Evolutionary conservation across 306 rosid genomes (phyloP).

Genomic region (Vicia sativa): DNA sequence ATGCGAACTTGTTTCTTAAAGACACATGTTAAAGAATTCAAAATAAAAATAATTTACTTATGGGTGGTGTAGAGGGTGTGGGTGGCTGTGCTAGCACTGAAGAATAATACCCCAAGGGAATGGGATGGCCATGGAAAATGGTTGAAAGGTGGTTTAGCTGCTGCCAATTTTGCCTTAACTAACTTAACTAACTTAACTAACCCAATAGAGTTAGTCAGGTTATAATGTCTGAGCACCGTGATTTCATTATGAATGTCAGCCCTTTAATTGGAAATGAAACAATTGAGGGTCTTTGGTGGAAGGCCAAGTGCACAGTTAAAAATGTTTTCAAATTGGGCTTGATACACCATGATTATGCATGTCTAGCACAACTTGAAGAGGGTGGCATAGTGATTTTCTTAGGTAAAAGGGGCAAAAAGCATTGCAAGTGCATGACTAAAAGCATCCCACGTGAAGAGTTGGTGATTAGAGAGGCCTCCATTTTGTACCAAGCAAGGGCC

Average conservation of each 20-base stretch:
- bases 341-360: neutral
- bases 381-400: neutral
- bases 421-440: neutral
- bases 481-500: conserved; percentile 9
- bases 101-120: neutral
- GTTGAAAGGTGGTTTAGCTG: neutral
- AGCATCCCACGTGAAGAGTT: neutral
- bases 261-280: neutral
- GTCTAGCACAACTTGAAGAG: neutral
- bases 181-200: neutral
- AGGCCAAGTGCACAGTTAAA: neutral
- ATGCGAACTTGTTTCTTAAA: too few species aligned
- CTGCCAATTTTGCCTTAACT: neutral
- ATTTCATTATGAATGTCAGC: neutral
- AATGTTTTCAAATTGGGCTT: neutral
- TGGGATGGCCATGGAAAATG: neutral
- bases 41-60: neutral
- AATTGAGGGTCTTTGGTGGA: neutral
- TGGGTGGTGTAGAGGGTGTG: neutral
- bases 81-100: neutral
- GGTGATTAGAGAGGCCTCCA: neutral
- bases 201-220: neutral
- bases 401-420: neutral
- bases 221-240: neutral
- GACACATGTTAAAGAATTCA: too few species aligned